Conservation (phyloP, 768 basidiomycete genomes). For the Kwoniella dendrophila region DNA sequence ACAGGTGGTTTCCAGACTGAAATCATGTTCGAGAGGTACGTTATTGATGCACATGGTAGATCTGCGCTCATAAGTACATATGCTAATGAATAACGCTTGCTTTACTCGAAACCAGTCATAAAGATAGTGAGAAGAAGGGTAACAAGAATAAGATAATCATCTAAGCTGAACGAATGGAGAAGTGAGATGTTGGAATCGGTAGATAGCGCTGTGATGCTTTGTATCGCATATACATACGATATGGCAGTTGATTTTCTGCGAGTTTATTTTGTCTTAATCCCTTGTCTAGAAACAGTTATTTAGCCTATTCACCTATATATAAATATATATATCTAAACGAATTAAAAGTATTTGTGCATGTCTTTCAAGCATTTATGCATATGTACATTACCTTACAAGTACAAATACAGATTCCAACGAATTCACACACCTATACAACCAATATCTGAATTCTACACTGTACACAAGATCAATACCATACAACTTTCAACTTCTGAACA, state of each 20-base stretch:
- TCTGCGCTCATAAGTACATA: not conserved
- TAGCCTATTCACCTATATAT: not conserved
- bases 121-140: constrained; percentile 37
- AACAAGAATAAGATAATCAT: constrained; percentile 40
- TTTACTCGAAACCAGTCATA: constrained; percentile 1
- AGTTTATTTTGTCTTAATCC: not conserved
- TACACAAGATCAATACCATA: not conserved
- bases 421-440: not conserved
- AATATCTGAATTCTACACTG: not conserved
- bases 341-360: too few species aligned
- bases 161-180: constrained; percentile 6
- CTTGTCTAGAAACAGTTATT: not conserved
- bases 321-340: too few species aligned
- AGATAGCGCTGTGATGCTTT: not conserved
- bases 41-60: not conserved
- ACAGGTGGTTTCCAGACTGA: constrained; percentile 88
- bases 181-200: not conserved
- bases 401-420: not conserved
- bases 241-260: not conserved
- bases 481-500: not conserved
- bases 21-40: constrained; percentile 80
- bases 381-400: not conserved
- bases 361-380: not conserved
- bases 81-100: not conserved
- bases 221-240: not conserved